Conservation (phyloP, 345 rosid species). For the Citrus medica region DNA sequence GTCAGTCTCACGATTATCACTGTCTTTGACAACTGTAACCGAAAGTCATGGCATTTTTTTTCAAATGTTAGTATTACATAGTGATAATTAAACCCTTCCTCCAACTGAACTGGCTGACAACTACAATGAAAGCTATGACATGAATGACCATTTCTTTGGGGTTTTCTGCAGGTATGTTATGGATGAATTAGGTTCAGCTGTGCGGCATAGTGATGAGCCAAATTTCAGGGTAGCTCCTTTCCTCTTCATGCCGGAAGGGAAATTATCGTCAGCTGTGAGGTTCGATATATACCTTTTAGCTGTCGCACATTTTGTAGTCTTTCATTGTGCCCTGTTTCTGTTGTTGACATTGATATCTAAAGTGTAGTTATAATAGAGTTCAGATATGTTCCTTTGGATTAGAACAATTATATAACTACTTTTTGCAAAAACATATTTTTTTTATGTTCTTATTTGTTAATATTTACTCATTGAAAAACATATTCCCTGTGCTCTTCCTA, state of each 20-base stretch:
- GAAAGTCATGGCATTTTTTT: neutral
- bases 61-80: no score
- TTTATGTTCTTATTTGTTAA: neutral
- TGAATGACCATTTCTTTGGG: neutral
- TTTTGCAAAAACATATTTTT: neutral
- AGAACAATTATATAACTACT: neutral
- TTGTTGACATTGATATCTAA: neutral
- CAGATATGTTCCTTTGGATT: neutral
- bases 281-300: constrained; percentile 13
- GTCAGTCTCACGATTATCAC: neutral
- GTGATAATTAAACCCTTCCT: no score
- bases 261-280: constrained; percentile 87
- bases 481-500: neutral
- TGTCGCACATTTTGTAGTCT: neutral
- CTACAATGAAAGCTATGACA: neutral
- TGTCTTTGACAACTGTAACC: neutral
- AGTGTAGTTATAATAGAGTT: neutral
- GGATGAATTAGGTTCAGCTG: constrained; percentile 96
- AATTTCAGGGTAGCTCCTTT: constrained; percentile 90
- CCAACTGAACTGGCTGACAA: no score
- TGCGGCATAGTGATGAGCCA: constrained; percentile 84
- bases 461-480: neutral
- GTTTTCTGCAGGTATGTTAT: constrained; percentile 73
- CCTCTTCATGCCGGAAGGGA: constrained; percentile 88
- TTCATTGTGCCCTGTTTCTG: neutral